Percentiles rank a stretch among this genome's conserved stretches.
Evolutionary conservation across 75 land plant genomes (phyloP).

Genomic region (Sequoiadendron giganteum): DNA sequence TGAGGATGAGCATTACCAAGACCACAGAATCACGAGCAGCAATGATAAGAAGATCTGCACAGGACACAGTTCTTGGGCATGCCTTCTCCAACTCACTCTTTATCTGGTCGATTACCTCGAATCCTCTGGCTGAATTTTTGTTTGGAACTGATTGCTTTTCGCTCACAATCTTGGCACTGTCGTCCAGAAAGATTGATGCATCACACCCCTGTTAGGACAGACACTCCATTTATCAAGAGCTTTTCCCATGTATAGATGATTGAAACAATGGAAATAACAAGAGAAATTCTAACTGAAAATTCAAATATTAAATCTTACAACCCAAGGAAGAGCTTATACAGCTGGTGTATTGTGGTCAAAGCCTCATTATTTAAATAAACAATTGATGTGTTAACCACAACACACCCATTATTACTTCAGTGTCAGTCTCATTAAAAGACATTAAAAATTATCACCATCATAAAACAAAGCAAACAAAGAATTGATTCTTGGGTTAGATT

Average conservation of each 20-base stretch:
- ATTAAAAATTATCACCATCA: neutral
- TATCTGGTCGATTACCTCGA: conserved; percentile 18
- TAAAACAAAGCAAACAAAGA: too few species aligned
- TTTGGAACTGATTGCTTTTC: conserved; percentile 15
- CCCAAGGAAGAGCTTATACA: too few species aligned
- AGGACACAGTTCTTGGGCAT: conserved; percentile 24
- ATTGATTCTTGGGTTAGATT: too few species aligned
- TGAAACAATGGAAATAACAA: neutral
- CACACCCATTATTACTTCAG: too few species aligned
- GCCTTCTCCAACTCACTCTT: conserved; percentile 18
- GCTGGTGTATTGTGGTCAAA: too few species aligned
- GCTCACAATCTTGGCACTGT: neutral
- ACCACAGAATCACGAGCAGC: conserved; percentile 22
- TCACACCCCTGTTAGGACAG: conserved; percentile 16
- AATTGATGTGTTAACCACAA: too few species aligned
- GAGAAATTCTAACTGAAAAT: neutral
- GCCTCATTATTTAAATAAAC: too few species aligned
- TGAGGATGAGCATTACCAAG: conserved; percentile 1
- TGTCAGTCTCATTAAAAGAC: too few species aligned
- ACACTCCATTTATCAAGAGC: neutral
- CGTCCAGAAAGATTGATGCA: conserved; percentile 18
- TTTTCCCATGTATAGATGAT: neutral
- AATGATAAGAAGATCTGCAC: conserved; percentile 23
- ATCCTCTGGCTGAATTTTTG: conserved; percentile 20
- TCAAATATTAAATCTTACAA: too few species aligned